Evolutionary conservation across 177 flowering plant genomes (phyloP).

Genomic region (Telopea speciosissima): DNA sequence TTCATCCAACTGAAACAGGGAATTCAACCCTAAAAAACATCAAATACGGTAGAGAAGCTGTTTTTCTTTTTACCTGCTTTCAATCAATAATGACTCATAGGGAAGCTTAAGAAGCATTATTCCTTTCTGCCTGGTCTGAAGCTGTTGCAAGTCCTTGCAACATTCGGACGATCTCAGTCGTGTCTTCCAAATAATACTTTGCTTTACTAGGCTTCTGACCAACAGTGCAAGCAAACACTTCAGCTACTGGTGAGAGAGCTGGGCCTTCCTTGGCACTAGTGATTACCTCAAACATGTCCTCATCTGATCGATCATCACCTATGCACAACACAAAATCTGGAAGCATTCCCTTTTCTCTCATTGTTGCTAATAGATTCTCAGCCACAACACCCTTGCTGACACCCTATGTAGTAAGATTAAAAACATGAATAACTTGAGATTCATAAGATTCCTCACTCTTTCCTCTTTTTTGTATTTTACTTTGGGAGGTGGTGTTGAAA

Average conservation of each 20-base stretch:
- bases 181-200: conserved; percentile 82
- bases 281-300: conserved; percentile 91
- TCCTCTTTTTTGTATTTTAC: too few relatives aligned
- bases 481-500: too few relatives aligned
- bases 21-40: not conserved
- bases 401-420: conserved; percentile 38
- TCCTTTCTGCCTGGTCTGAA: conserved; percentile 39
- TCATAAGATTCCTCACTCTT: not conserved
- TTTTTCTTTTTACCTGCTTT: conserved; percentile 4
- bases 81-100: conserved; percentile 13
- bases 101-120: conserved; percentile 24
- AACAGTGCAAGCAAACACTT: conserved; percentile 86
- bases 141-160: conserved; percentile 68
- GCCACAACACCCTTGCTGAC: conserved; percentile 84
- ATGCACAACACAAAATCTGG: conserved; percentile 88
- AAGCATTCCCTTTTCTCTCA: conserved; percentile 52
- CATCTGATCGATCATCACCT: conserved; percentile 91
- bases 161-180: conserved; percentile 67
- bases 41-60: not conserved
- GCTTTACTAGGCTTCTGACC: conserved; percentile 93
- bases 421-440: not conserved
- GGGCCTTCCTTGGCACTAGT: conserved; percentile 44
- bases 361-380: conserved; percentile 53
- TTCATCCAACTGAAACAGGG: not conserved
- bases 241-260: conserved; percentile 61